Conservation (phyloP, 345 rosid genomes). For the Sonneratia alba region DNA sequence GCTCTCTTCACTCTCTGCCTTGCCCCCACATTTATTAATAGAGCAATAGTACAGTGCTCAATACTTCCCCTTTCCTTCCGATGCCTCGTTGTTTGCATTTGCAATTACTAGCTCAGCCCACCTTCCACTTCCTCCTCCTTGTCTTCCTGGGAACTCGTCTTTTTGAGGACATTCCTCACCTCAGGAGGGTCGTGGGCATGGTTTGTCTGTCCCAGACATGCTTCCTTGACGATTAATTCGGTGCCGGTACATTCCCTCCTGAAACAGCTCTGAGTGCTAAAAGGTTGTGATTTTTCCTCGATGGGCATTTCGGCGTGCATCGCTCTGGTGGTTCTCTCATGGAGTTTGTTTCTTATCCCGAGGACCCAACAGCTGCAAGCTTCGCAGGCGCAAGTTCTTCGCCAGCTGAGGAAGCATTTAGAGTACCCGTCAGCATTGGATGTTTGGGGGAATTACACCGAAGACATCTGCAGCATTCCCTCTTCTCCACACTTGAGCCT, state of each 20-base stretch:
- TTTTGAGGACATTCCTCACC: conserved; percentile 1
- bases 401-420: conserved; percentile 73
- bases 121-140: background rate
- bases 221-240: background rate
- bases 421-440: conserved; percentile 68
- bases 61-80: background rate
- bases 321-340: conserved; percentile 1
- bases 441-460: conserved; percentile 48
- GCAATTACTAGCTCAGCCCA: background rate
- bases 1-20: background rate
- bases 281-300: background rate
- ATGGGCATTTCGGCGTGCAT: background rate
- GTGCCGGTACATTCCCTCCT: background rate
- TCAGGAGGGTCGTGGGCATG: background rate
- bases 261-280: background rate
- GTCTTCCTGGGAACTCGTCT: background rate
- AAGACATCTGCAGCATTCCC: conserved; percentile 59
- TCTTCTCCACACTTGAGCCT: conserved; percentile 48
- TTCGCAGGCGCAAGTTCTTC: conserved; percentile 52
- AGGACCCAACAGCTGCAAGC: conserved; percentile 44
- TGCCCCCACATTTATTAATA: conserved; percentile 3
- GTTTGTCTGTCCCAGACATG: conserved; percentile 1
- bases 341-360: conserved; percentile 3
- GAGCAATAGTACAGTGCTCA: background rate
- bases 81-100: background rate